Evolutionary conservation across 371 early-diverging fungal genomes (phyloP).

Genomic region (Apophysomyces variabilis): DNA sequence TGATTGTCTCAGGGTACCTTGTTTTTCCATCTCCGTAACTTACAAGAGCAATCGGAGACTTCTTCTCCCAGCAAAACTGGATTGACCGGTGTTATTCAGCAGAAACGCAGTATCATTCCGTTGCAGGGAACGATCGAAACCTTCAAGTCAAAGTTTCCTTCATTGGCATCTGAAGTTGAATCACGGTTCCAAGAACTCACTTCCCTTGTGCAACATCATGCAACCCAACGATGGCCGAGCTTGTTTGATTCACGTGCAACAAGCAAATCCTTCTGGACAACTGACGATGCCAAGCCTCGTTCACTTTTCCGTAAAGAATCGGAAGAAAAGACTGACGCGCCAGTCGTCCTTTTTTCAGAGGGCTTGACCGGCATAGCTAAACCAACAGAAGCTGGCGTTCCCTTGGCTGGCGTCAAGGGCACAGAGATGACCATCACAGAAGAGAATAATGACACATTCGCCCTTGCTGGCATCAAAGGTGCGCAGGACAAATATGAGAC

Average conservation of each 20-base stretch:
- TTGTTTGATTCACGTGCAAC: neutral
- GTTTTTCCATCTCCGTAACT: constrained; percentile 20
- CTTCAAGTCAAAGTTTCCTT: neutral
- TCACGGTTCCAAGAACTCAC: constrained; percentile 11
- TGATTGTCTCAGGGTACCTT: constrained; percentile 20
- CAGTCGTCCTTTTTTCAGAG: neutral
- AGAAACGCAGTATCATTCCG: neutral
- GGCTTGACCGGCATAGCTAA: constrained; percentile 17
- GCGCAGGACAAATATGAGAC: neutral
- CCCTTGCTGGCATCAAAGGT: neutral
- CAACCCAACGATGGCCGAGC: neutral
- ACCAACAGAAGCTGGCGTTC: neutral
- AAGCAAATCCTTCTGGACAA: neutral
- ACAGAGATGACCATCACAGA: neutral
- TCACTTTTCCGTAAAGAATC: neutral
- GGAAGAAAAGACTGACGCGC: neutral
- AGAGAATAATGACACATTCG: neutral
- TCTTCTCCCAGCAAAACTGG: neutral
- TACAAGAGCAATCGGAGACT: neutral
- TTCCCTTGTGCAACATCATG: constrained; percentile 6
- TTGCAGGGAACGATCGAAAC: too few species aligned
- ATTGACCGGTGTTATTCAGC: neutral
- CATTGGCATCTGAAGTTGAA: constrained; percentile 4
- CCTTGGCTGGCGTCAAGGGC: constrained; percentile 22
- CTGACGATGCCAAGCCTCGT: constrained; percentile 13